Percentiles rank a stretch among this genome's conserved stretches.
phyloP scores from a whole-genome alignment of 1,284 basidiomycete species.

The Tilletia caries region DNA sequence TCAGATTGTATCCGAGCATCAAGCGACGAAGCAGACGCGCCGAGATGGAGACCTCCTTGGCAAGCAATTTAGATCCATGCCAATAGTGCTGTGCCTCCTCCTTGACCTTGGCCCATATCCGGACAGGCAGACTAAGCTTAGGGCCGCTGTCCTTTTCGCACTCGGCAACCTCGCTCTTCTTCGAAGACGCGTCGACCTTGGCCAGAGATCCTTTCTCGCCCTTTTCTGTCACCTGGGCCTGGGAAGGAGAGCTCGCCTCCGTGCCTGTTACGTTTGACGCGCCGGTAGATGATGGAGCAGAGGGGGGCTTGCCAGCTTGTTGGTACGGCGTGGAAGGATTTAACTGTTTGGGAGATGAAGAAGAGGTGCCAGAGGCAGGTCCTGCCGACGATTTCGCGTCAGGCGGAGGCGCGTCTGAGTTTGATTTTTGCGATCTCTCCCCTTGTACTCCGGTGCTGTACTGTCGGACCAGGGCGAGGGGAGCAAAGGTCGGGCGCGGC shows the following conservation, averaged over 20 bases:
- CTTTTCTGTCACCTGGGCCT: not conserved
- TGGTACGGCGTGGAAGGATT: slow-evolving; percentile 10
- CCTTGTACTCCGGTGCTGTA: not conserved
- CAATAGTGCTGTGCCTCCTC: slow-evolving; percentile 96
- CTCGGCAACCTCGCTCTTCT: not conserved
- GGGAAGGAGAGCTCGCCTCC: not conserved
- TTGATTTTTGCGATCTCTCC: not conserved
- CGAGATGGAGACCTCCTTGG: slow-evolving; percentile 89
- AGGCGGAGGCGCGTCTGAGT: not conserved
- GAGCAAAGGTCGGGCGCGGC: not conserved
- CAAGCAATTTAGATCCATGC: slow-evolving; percentile 90
- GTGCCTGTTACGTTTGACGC: not conserved
- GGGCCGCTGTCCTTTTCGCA: slow-evolving; percentile 4
- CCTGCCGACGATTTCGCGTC: not conserved
- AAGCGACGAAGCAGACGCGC: slow-evolving; percentile 84
- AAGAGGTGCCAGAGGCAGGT: not conserved
- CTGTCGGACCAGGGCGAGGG: not conserved
- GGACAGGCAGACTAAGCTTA: slow-evolving; percentile 13
- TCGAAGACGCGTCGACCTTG: not conserved
- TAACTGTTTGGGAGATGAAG: not conserved
- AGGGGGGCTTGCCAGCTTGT: not conserved
- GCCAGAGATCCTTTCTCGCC: not conserved
- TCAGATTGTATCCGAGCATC: slow-evolving; percentile 82
- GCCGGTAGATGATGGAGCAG: no score
- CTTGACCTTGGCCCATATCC: slow-evolving; percentile 82